Conservation (phyloP, 2,329 filamentous ascomycete species). For the Arthroderma sp. region DNA sequence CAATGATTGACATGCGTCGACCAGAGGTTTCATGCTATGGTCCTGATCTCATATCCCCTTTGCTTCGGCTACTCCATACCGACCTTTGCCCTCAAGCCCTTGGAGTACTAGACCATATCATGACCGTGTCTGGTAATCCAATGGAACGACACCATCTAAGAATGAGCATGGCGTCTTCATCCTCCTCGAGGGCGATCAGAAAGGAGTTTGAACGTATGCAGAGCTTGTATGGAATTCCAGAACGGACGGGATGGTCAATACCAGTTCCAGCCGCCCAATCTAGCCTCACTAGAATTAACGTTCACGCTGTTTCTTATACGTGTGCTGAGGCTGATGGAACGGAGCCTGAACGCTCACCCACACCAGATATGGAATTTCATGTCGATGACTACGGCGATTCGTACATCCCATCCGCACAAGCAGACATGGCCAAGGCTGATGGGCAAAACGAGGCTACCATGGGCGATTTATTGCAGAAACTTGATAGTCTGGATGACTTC, state of each 20-base stretch:
- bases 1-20: constrained; percentile 84
- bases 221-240: constrained; percentile 90
- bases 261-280: constrained; percentile 86
- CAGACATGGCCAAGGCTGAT: constrained; percentile 86
- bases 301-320: constrained; percentile 92
- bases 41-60: constrained; percentile 85
- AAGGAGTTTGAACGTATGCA: constrained; percentile 93
- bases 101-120: constrained; percentile 84
- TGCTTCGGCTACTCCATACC: constrained; percentile 78
- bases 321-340: constrained; percentile 57
- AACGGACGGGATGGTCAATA: constrained; percentile 91
- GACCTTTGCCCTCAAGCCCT: constrained; percentile 88
- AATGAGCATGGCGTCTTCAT: constrained; percentile 87
- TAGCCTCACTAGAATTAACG: constrained; percentile 72
- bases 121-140: constrained; percentile 80
- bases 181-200: constrained; percentile 68
- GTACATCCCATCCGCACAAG: constrained; percentile 64
- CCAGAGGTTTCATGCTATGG: constrained; percentile 81
- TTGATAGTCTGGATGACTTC: constrained; percentile 70
- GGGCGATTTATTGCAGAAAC: constrained; percentile 67
- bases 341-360: constrained; percentile 45
- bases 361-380: constrained; percentile 83
- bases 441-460: constrained; percentile 48
- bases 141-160: constrained; percentile 89
- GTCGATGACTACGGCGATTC: constrained; percentile 69